Evolutionary conservation across 1,284 basidiomycete genomes (phyloP).

Genomic region (Xerocomus minutiporus): DNA sequence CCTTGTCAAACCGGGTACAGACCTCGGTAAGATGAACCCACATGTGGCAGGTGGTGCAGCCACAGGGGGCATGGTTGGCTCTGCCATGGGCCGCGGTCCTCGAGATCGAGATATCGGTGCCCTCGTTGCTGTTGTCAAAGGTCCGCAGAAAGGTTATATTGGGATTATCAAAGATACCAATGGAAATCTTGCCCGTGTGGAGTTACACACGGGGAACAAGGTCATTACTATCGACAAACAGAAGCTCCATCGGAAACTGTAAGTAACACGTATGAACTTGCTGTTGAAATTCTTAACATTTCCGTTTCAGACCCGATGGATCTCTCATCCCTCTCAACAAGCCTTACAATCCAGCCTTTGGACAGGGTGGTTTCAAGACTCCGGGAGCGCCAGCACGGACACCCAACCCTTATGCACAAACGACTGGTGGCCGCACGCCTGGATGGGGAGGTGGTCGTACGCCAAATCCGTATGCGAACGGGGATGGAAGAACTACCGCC

Average conservation of each 20-base stretch:
- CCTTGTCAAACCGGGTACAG: constrained; percentile 59
- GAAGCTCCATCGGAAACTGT: constrained; percentile 77
- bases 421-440: constrained; percentile 38
- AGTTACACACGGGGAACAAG: constrained; percentile 88
- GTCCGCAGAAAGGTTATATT: constrained; percentile 87
- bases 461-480: constrained; percentile 50
- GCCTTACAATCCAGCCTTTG: constrained; percentile 27
- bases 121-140: constrained; percentile 79
- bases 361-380: constrained; percentile 25
- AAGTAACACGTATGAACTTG: constrained; percentile 34
- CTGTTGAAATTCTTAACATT: constrained; percentile 3
- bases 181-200: constrained; percentile 83
- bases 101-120: constrained; percentile 83
- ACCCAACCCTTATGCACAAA: constrained; percentile 36
- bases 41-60: constrained; percentile 58
- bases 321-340: constrained; percentile 43
- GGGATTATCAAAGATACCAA: constrained; percentile 96
- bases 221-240: constrained; percentile 83
- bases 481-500: constrained; percentile 3
- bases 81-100: constrained; percentile 66
- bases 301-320: constrained; percentile 47
- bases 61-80: constrained; percentile 77
- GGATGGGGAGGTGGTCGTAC: constrained; percentile 45
- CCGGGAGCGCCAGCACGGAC: constrained; percentile 35
- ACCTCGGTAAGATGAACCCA: constrained; percentile 97